Base-by-base conservation (phyloP, 2,329 filamentous ascomycete species). In the Colletotrichum graminicola region DNA sequence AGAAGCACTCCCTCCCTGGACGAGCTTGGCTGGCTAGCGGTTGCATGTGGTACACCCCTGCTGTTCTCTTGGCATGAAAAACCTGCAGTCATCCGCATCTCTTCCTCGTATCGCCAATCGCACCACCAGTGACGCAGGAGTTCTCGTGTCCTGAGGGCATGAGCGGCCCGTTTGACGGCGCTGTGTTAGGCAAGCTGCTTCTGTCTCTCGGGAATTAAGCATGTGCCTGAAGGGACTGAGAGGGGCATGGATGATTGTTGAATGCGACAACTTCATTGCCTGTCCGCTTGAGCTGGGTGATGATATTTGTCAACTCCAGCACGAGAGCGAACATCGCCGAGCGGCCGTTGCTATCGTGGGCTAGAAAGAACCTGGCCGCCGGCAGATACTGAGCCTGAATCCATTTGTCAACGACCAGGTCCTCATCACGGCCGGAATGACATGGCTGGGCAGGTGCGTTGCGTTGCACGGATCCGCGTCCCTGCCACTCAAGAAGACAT, bases 121-220 rank as follows among this genome's bases (percentile, higher is more conserved):
- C 52, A 67, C 34, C 16, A 34, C 26, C 34, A 41, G 14, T 62
- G 34, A 34, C 23, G n/a, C 32, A 62, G 23, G 60, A 21, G 29
- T 16, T 43, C 47, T 55, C 47, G 57, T 62, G 21, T 34, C 18
- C 29, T 23, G 55, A 41, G 16, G 64, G 63, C 45, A 52, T 51
- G 57, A 52, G 64, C 68, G 68, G 64, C 64, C 68, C 68, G 65
- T 68, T 49, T 23, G 34, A 57, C 59, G 49, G 45, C 43, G 41
- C 62, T 39, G 45, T 71, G 68, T 18, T 39, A 62, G 49, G 63
- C 49, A 57, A 32, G 39, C 36, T 41, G 52, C 41, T 45, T 21
- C 55, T 54, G 63, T 49, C 45, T 56, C 49, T 43, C 56, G 32
- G 39, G 56, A 23, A 56, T 41, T 16, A n/a, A 45, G 43, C n/a